Evolutionary conservation across 441 rosid genomes (phyloP).

Genomic region (Arabidopsis hybrid): DNA sequence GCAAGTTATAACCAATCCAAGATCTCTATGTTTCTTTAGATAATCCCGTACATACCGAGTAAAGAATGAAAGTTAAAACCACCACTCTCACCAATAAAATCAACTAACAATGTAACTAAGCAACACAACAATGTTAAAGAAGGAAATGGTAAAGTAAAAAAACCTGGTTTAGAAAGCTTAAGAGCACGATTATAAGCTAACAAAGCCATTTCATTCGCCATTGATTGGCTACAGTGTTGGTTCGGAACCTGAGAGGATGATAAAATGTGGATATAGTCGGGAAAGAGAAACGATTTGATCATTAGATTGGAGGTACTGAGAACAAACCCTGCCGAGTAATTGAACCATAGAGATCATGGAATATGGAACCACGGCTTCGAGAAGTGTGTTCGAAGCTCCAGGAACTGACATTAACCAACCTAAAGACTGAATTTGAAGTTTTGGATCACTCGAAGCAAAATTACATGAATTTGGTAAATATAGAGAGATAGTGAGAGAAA

Average conservation of each 20-base stretch:
- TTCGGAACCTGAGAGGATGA: slow-evolving; percentile 57
- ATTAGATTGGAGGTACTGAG: not conserved
- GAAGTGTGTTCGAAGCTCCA: slow-evolving; percentile 86
- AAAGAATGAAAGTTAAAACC: not conserved
- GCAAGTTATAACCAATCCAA: slow-evolving; percentile 21
- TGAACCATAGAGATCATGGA: slow-evolving; percentile 71
- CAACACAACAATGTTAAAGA: not conserved
- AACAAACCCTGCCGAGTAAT: slow-evolving; percentile 69
- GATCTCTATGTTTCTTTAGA: not conserved
- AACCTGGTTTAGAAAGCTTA: slow-evolving; percentile 81
- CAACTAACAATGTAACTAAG: not conserved
- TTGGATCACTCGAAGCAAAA: not conserved
- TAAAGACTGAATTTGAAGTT: slow-evolving; percentile 52
- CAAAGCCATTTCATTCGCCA: slow-evolving; percentile 77
- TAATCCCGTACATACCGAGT: not conserved
- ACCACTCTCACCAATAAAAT: not conserved
- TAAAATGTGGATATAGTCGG: not conserved
- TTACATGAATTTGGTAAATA: not conserved
- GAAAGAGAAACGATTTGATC: not conserved
- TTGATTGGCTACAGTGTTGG: slow-evolving; percentile 59
- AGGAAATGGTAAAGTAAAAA: not conserved
- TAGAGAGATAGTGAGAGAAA: slow-evolving; percentile 33
- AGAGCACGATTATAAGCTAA: slow-evolving; percentile 89
- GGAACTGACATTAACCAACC: slow-evolving; percentile 83
- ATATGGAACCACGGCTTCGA: slow-evolving; percentile 81